A percentile compares a stretch with the other conserved stretches of the same genome.
phyloP scores from a whole-genome alignment of 2,329 filamentous ascomycete genomes.

The Cladosporium oxysporum region DNA sequence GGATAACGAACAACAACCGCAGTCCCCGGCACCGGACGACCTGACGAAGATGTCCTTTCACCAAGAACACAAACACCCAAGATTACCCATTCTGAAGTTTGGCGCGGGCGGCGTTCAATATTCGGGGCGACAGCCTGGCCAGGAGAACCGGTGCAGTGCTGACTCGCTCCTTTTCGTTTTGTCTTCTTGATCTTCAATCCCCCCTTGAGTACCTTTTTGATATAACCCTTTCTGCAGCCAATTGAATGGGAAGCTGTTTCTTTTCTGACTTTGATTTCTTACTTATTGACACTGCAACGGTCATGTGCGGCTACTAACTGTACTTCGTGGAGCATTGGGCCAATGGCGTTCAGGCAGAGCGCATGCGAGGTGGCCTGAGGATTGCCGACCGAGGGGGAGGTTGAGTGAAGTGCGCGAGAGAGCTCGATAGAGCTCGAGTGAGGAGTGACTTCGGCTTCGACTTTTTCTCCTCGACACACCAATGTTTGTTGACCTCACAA shows the following conservation, averaged over 20 bases:
- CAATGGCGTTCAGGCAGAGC: neutral
- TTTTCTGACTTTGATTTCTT: neutral
- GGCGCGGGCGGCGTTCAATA: constrained; percentile 18
- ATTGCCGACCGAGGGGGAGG: neutral
- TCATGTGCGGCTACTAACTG: neutral
- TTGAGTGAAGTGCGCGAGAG: neutral
- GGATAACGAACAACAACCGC: constrained; percentile 2
- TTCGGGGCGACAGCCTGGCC: constrained; percentile 1
- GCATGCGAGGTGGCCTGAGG: neutral
- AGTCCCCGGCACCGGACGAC: neutral
- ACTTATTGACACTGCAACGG: neutral
- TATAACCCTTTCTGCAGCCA: constrained; percentile 18
- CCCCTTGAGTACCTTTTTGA: constrained; percentile 19
- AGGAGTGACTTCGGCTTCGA: neutral
- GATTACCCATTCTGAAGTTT: constrained; percentile 19
- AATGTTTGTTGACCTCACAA: neutral
- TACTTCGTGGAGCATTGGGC: neutral
- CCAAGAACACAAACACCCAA: constrained; percentile 10
- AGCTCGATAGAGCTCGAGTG: neutral
- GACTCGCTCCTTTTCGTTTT: constrained; percentile 18
- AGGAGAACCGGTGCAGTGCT: constrained; percentile 13
- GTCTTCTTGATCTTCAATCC: constrained; percentile 16
- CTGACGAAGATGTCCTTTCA: neutral
- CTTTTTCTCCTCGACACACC: neutral
- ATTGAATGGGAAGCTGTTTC: constrained; percentile 19